phyloP scores from a whole-genome alignment of 208 protist species.

The Endotrypanum monterogeii region DNA sequence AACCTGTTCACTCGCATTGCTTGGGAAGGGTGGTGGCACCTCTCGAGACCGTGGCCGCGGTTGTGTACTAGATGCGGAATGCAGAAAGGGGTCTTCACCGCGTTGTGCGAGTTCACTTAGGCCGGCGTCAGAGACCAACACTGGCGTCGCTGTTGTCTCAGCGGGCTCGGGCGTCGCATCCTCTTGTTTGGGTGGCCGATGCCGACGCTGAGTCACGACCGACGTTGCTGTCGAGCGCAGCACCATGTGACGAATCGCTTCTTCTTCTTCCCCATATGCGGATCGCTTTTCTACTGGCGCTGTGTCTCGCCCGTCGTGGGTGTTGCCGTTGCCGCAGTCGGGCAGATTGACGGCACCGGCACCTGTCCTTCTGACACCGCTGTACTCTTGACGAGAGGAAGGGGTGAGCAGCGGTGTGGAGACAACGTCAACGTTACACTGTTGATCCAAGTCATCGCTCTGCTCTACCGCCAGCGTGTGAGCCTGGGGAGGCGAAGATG shows the following conservation, averaged over 20 bases:
- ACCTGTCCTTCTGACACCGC: not conserved
- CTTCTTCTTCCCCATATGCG: constrained; percentile 16
- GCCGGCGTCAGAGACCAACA: too few relatives aligned
- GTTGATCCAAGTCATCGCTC: not conserved
- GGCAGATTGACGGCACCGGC: not conserved
- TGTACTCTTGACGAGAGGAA: not conserved
- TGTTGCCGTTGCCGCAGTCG: not conserved
- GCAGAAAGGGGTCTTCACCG: constrained; percentile 3
- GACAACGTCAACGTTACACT: not conserved
- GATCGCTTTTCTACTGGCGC: not conserved
- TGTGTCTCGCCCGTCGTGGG: not conserved
- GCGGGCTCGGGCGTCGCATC: not conserved
- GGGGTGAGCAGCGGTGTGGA: constrained; percentile 9
- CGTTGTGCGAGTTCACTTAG: not conserved
- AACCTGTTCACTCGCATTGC: not conserved
- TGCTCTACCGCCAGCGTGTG: not conserved
- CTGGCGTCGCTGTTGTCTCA: not conserved
- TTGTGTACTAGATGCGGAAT: not conserved
- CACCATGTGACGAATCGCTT: constrained; percentile 35
- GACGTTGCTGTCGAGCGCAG: constrained; percentile 31
- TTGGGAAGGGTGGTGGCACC: not conserved
- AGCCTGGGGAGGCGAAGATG: not conserved
- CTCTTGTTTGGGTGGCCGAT: not conserved
- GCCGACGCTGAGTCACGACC: constrained; percentile 15
- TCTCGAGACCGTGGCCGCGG: not conserved